phyloP scores from a whole-genome alignment of 176 grass and related monocot genomes.

The Secale cereale region DNA sequence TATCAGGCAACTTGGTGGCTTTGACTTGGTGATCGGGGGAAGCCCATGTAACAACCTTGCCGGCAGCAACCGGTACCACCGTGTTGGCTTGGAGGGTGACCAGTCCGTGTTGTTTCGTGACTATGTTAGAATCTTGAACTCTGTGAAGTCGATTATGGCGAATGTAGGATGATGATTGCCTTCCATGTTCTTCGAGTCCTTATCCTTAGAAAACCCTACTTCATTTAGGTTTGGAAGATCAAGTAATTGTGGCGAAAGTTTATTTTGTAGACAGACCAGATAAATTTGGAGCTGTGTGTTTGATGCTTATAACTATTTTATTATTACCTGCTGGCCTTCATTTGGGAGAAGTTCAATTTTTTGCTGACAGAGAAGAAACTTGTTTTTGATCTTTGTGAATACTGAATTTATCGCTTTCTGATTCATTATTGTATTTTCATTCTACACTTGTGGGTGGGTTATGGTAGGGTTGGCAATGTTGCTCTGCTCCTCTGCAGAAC shows the following conservation, averaged over 20 bases:
- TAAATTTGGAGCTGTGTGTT: no score
- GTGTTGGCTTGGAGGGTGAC: slow-evolving; percentile 66
- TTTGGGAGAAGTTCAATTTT: no score
- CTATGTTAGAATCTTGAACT: slow-evolving; percentile 63
- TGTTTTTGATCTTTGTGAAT: background rate
- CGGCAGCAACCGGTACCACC: slow-evolving; percentile 15
- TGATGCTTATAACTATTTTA: no score
- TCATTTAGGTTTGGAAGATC: no score
- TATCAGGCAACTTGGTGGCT: slow-evolving; percentile 41
- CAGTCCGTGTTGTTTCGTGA: slow-evolving; percentile 67
- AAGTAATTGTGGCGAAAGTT: no score
- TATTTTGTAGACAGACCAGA: no score
- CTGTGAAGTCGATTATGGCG: slow-evolving; percentile 43
- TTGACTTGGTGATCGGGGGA: slow-evolving; percentile 72
- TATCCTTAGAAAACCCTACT: no score
- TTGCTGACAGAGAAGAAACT: no score
- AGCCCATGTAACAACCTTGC: background rate
- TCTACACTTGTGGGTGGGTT: background rate
- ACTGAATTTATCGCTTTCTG: background rate
- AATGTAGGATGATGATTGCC: background rate
- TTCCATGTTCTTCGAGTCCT: no score
- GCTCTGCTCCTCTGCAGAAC: background rate
- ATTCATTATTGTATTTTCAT: background rate
- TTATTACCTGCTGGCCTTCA: no score
- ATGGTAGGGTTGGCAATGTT: background rate